Evolutionary conservation across 2,329 filamentous ascomycete genomes (phyloP), one percentile per base, ranked within the genome.

Genomic region (Fonsecaea pedrosoi): DNA sequence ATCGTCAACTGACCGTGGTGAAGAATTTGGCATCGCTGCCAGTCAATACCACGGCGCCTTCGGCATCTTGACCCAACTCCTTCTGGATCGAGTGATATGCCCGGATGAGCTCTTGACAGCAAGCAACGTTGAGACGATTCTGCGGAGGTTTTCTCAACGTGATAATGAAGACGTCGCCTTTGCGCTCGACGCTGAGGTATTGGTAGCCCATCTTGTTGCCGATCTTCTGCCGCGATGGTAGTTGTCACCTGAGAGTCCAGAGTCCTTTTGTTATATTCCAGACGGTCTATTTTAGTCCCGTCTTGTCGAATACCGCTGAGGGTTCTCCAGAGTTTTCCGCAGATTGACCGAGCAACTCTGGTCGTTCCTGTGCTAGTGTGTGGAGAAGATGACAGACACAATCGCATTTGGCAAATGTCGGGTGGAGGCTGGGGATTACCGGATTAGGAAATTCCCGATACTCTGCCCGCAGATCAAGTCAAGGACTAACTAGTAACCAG

Each of bases 101-200:
- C 54, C 77, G 73, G 67, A 85, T 85, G 34, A 86, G 80, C 68
- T 84, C 82, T 72, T 85, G 83, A 56, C 82, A 81, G 68, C 82
- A 84, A 9, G 73, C 75, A n/a, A 79, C 78, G 71, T 83, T 84
- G 57, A 86, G 72, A 35, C 83, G 78, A 71, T 86, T 86, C 71
- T 86, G 83, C 1, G 83, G 83, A 13, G 81, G 77, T 70, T 84
- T 85, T 58, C 82, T 79, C 77, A 86, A 82, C 6, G 83, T 85
- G 58, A 86, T 80, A 59, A 86, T 77, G 74, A 83, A 86, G 72
- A 84, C 73, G 69, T 82, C 21, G 59, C 59, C 59, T 18, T 53
- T 37, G 5, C 48, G 30, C 13, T 54, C 59, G n/a, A 54, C 45
- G 9, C 34, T 30, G 30, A 62, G 48, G 32, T 64, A 64, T 12